These are phyloP conservation scores for Nepenthes gracilis DNA, from an alignment of 148 eudicot species.

Conservation along the genomic window DNA sequence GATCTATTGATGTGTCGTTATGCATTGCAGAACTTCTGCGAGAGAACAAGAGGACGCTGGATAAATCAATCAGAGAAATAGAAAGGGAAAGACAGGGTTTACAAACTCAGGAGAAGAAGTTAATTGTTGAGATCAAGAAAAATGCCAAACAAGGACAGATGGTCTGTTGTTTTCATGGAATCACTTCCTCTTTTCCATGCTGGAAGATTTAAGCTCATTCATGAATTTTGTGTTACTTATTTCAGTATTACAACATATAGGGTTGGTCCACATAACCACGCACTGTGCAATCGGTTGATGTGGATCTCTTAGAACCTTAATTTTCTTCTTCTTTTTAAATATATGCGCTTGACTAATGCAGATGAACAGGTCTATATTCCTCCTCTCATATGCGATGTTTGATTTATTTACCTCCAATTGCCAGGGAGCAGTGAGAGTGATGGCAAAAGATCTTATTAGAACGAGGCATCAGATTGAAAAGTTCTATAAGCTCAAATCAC, in stretches of 20 bases:
- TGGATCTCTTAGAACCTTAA: background rate
- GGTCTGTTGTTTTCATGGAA: slow-evolving; percentile 28
- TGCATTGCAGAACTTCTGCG: slow-evolving; percentile 66
- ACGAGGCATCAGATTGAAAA: slow-evolving; percentile 4
- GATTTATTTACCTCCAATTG: slow-evolving; percentile 3
- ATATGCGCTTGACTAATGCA: too few relatives aligned
- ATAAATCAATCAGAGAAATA: slow-evolving; percentile 89
- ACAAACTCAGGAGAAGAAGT: slow-evolving; percentile 79
- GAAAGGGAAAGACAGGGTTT: slow-evolving; percentile 95
- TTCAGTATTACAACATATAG: too few relatives aligned
- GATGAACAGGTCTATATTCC: too few relatives aligned
- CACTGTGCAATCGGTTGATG: background rate
- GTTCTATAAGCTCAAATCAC: slow-evolving; percentile 71
- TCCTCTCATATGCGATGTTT: background rate
- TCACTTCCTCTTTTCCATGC: too few relatives aligned
- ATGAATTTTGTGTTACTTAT: background rate
- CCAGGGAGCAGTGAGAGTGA: slow-evolving; percentile 96
- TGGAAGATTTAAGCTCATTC: background rate
- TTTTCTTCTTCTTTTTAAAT: too few relatives aligned
- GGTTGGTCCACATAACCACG: too few relatives aligned
- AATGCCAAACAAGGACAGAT: slow-evolving; percentile 99
- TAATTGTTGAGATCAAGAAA: slow-evolving; percentile 85
- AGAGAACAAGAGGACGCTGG: slow-evolving; percentile 96
- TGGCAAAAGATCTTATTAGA: slow-evolving; percentile 85
- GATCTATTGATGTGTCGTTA: background rate